Conservation (phyloP, 352 stramenopile genomes). For the Globisporangium heterothallicum region DNA sequence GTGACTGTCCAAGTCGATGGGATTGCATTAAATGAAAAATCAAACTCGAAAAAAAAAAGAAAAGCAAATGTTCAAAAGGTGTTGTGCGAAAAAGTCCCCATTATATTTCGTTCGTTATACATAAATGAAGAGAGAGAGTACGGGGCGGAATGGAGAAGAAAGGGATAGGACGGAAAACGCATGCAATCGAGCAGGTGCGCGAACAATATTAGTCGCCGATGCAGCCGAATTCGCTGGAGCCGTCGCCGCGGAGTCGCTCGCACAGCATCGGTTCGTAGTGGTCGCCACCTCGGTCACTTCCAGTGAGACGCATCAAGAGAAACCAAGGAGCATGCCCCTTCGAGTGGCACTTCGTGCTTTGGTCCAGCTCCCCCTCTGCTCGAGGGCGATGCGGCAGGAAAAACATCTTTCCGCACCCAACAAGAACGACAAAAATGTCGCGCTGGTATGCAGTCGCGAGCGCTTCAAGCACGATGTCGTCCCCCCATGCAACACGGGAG, state of each 20-base stretch:
- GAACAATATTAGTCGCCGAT: slow-evolving; percentile 58
- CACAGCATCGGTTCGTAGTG: slow-evolving; percentile 88
- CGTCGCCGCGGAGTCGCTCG: slow-evolving; percentile 74
- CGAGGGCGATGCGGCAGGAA: slow-evolving; percentile 80
- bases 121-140: slow-evolving; percentile 8
- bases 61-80: slow-evolving; percentile 6
- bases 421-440: slow-evolving; percentile 85
- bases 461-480: slow-evolving; percentile 82
- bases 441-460: slow-evolving; percentile 83
- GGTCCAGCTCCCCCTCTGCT: slow-evolving; percentile 28
- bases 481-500: slow-evolving; percentile 77
- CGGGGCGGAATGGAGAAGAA: slow-evolving; percentile 1
- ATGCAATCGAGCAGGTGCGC: background rate
- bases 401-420: slow-evolving; percentile 86
- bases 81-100: slow-evolving; percentile 5
- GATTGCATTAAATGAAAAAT: slow-evolving; percentile 13
- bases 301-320: slow-evolving; percentile 82
- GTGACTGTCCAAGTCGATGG: background rate
- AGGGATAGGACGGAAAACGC: slow-evolving; percentile 4
- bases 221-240: slow-evolving; percentile 75
- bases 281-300: slow-evolving; percentile 77
- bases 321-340: slow-evolving; percentile 85
- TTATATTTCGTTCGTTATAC: slow-evolving; percentile 13
- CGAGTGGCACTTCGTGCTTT: slow-evolving; percentile 45
- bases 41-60: slow-evolving; percentile 9